phyloP scores from a whole-genome alignment of 352 stramenopile species.

The Pythium brachiatum region DNA sequence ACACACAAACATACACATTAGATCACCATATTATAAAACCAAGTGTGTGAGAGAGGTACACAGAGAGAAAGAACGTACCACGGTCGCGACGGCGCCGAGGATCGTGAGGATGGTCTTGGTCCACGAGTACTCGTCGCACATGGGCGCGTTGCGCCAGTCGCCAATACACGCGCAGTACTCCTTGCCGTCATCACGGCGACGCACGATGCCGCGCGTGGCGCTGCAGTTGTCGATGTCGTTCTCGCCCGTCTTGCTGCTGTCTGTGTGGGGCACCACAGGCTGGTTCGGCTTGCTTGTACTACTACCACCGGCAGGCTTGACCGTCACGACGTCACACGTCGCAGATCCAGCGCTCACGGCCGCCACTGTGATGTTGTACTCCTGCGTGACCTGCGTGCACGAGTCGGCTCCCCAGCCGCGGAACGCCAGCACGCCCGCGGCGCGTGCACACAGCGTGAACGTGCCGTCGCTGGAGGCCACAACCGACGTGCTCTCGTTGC shows the following conservation, averaged over 20 bases:
- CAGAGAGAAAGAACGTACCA: constrained; percentile 24
- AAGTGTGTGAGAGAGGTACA: neutral
- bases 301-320: constrained; percentile 10
- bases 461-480: constrained; percentile 4
- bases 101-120: constrained; percentile 36
- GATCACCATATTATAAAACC: neutral
- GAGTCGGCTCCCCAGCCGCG: constrained; percentile 29
- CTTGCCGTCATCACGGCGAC: constrained; percentile 12
- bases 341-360: constrained; percentile 5
- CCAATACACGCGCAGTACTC: constrained; percentile 33
- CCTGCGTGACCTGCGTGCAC: constrained; percentile 22
- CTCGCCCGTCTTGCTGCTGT: constrained; percentile 14
- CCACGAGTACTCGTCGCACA: constrained; percentile 29
- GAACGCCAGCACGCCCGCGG: constrained; percentile 19
- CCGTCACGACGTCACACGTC: constrained; percentile 20
- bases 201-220: constrained; percentile 18
- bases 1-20: constrained; percentile 7
- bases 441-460: constrained; percentile 19
- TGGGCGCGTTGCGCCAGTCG: constrained; percentile 33
- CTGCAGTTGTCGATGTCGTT: constrained; percentile 28
- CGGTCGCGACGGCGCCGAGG: constrained; percentile 28
- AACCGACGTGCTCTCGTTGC: constrained; percentile 28
- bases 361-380: constrained; percentile 26
- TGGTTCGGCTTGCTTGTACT: constrained; percentile 13
- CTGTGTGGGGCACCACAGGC: constrained; percentile 12